Conservation (phyloP, 768 basidiomycete genomes). For the Lactarius trivialis region DNA sequence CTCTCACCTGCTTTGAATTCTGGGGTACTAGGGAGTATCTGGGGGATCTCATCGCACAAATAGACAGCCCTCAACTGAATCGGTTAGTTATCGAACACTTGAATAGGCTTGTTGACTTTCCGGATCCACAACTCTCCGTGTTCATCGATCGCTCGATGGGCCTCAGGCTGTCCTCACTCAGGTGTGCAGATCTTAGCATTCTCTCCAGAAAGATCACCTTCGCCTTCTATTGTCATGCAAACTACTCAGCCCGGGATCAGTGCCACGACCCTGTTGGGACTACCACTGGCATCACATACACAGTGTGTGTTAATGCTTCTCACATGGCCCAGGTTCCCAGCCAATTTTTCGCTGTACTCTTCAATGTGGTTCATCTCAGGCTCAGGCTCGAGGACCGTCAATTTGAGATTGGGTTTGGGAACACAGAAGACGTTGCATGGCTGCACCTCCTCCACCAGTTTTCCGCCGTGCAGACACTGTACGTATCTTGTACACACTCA, state of each 20-base stretch:
- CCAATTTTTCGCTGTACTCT: background rate
- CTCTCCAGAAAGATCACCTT: too few relatives aligned
- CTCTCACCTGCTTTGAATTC: background rate
- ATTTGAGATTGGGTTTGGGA: too few relatives aligned
- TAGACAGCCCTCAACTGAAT: background rate
- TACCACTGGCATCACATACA: background rate
- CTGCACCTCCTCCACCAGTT: background rate
- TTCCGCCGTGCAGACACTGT: too few relatives aligned
- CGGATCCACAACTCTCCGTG: background rate
- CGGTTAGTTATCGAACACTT: background rate
- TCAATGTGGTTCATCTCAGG: background rate
- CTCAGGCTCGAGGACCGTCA: background rate
- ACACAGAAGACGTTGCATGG: too few relatives aligned
- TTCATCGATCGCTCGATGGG: background rate
- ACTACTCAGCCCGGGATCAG: too few relatives aligned
- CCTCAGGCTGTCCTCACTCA: background rate
- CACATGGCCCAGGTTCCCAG: background rate
- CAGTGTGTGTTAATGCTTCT: background rate
- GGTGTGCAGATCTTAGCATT: too few relatives aligned
- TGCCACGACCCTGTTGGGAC: too few relatives aligned
- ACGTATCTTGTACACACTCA: too few relatives aligned
- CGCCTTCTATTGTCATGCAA: too few relatives aligned
- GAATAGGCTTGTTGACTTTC: background rate
- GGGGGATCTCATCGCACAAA: background rate
- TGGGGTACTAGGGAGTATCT: background rate